Base-by-base conservation (phyloP, 2,329 filamentous ascomycete genomes). In the Fusarium agapanthi region DNA sequence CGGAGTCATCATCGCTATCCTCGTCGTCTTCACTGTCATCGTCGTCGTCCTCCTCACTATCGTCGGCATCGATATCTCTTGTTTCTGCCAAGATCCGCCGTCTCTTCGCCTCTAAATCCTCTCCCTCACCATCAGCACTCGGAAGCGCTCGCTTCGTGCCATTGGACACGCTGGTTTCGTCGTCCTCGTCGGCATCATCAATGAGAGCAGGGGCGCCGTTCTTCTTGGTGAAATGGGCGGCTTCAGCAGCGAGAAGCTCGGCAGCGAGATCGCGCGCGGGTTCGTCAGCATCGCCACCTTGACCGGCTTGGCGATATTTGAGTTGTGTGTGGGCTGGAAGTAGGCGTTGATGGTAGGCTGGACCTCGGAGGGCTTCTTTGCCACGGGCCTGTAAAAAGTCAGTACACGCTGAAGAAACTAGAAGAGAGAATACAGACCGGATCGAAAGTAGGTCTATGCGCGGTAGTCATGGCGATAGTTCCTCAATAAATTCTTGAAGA, bases 321-420 rank as follows among this genome's bases (percentile, higher is more conserved):
- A 99, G 91, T 73, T 94, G 91, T 18, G 94, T 98, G 82, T 99
- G 93, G 37, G 96, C 96, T 38, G 96, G 95, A 20, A 98, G 91
- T 22, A 98, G 92, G 77, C 96, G 93, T 83, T 98, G 95, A 81
- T 99, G 96, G 86, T 98, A 98, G 77, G 95, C 95, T 55, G 94
- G 93, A 53, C 96, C 96, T 78, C 95, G 92, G 67, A 95, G 92
- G 78, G 95, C 94, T 84, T 99, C 96, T 87, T 98, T 98, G 81
- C 96, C 96, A 80, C 92, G 91, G 45, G 95, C 95, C 93, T 95
- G 72, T 62, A 51, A 71, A 71, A 28, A 44, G 70, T 83, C 77
- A 82, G 79, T 30, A 56, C 51, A 47, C 45, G 30, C 50, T 45
- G 53, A 18, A 44, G 37, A 28, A 6, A 20, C 15, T 76, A 35